A percentile compares a stretch with the other conserved stretches of the same genome.
Conservation (phyloP, 2,329 filamentous ascomycete species). For the Claviceps africana region DNA sequence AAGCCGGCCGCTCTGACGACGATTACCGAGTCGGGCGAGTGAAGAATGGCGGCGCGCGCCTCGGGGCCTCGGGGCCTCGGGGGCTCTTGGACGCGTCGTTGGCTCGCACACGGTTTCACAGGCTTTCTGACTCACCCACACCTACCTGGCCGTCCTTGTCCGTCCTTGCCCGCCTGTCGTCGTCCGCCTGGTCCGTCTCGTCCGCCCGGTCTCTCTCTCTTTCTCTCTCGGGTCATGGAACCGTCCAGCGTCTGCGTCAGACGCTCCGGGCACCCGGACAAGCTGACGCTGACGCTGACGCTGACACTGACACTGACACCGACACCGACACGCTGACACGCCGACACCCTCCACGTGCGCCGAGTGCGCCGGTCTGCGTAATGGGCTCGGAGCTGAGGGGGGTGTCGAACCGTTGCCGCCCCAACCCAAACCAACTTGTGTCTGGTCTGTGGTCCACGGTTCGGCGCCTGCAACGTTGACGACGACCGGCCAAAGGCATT, state of each 20-base stretch:
- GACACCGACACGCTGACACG: too few species aligned
- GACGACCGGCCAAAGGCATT: background rate
- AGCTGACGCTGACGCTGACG: too few species aligned
- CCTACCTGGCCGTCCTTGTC: background rate
- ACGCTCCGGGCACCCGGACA: background rate
- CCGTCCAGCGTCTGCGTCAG: background rate
- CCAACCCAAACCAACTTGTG: too few species aligned
- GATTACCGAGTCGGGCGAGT: slow-evolving; percentile 32
- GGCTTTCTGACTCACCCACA: slow-evolving; percentile 1
- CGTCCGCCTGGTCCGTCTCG: background rate
- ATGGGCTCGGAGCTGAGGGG: background rate
- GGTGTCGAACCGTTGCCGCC: too few species aligned
- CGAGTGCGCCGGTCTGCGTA: background rate
- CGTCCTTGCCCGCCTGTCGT: background rate
- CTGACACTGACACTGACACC: too few species aligned
- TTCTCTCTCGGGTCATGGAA: background rate
- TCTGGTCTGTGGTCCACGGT: too few species aligned
- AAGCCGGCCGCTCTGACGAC: slow-evolving; percentile 36
- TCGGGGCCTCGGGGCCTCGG: background rate
- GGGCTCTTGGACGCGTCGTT: background rate
- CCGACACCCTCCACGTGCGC: too few species aligned
- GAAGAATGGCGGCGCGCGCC: background rate
- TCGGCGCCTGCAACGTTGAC: background rate
- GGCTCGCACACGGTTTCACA: slow-evolving; percentile 1
- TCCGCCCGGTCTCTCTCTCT: background rate